Percentiles rank a stretch among this genome's conserved stretches.
Evolutionary conservation across 2,329 filamentous ascomycete species (phyloP).

Genomic region (Alternaria ethzedia): DNA sequence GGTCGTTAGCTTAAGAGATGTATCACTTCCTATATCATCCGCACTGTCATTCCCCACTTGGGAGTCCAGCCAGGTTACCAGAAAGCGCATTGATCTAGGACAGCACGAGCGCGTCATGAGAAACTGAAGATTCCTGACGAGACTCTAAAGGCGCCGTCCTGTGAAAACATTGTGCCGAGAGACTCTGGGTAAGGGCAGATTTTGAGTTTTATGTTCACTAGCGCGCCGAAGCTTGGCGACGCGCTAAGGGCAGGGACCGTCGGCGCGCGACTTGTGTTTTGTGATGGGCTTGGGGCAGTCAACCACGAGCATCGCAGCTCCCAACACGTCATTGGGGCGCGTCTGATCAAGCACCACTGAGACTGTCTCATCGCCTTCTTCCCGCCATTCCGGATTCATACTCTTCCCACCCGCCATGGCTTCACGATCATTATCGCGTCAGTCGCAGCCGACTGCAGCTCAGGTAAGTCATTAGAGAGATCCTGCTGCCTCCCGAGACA

Average conservation of each 20-base stretch:
- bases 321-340: background rate
- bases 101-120: constrained; percentile 99
- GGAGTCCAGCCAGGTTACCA: constrained; percentile 59
- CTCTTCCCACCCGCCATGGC: constrained; percentile 24
- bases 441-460: constrained; percentile 29
- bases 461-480: constrained; percentile 29
- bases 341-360: background rate
- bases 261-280: constrained; percentile 35
- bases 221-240: constrained; percentile 21
- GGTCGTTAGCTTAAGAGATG: constrained; percentile 17
- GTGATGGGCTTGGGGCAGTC: constrained; percentile 16
- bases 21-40: constrained; percentile 53
- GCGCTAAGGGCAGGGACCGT: constrained; percentile 14
- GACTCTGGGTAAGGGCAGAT: constrained; percentile 5
- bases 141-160: constrained; percentile 95
- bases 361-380: background rate
- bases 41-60: constrained; percentile 51
- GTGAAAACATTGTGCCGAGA: constrained; percentile 69
- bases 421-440: constrained; percentile 33
- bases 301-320: constrained; percentile 7
- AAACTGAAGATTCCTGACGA: constrained; percentile 92
- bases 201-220: constrained; percentile 28
- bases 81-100: constrained; percentile 78
- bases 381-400: background rate
- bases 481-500: background rate